A percentile compares a stretch with the other conserved stretches of the same genome.
These are phyloP conservation scores for Bonia amplexicaulis DNA, from an alignment of 176 grass and related monocot genomes.

Conservation along the genomic window DNA sequence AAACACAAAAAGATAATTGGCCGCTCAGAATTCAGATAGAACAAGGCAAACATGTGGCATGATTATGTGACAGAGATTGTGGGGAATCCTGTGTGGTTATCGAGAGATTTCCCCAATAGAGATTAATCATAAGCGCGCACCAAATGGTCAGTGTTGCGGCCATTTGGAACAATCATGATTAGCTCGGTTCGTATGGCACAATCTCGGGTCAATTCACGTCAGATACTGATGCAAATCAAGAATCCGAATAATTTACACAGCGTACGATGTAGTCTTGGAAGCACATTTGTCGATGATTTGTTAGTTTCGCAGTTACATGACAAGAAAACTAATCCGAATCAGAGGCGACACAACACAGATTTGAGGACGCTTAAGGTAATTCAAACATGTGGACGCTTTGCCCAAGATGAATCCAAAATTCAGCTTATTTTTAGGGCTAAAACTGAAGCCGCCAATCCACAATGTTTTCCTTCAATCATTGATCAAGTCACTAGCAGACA, in stretches of 20 bases:
- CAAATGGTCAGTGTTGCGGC: conserved; percentile 4
- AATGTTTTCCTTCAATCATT: conserved; percentile 3
- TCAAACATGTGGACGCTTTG: background rate
- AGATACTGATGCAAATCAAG: background rate
- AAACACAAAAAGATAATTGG: conserved; percentile 2
- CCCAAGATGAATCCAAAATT: conserved; percentile 7
- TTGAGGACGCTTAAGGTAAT: background rate
- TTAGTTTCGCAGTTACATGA: background rate
- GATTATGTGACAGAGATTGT: conserved; percentile 14
- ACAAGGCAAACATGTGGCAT: conserved; percentile 16
- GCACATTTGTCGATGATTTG: conserved; percentile 29
- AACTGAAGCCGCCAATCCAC: conserved; percentile 1
- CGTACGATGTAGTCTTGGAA: conserved; percentile 9
- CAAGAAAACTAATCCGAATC: conserved; percentile 5
- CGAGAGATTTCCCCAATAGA: conserved; percentile 18
- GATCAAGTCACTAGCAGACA: conserved; percentile 10
- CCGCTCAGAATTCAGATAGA: background rate
- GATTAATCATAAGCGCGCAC: background rate
- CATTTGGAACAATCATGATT: conserved; percentile 42
- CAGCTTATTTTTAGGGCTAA: background rate
- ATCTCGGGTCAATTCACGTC: conserved; percentile 15
- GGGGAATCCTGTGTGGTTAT: conserved; percentile 9
- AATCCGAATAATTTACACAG: background rate
- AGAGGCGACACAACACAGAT: conserved; percentile 7
- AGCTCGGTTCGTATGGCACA: background rate